Conservation (phyloP, 345 rosid species). For the Moricandia arvensis region DNA sequence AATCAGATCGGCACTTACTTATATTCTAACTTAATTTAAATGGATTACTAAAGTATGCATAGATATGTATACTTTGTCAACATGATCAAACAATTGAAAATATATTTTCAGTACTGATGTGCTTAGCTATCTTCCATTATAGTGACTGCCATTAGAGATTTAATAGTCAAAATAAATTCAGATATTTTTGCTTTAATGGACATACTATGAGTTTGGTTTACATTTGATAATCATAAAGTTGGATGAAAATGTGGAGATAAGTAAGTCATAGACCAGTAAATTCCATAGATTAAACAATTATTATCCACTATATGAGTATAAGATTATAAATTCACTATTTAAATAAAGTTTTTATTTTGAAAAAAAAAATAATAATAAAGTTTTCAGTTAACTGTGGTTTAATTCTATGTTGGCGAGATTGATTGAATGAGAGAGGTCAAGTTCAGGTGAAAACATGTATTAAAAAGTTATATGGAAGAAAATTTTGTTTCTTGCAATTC, state of each 20-base stretch:
- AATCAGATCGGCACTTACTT: conserved; percentile 20
- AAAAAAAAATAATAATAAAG: no score
- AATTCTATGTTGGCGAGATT: neutral
- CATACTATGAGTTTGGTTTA: no score
- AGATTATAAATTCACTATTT: neutral
- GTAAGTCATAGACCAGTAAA: neutral
- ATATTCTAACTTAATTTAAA: conserved; percentile 6
- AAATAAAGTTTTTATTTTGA: neutral
- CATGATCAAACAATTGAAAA: conserved; percentile 1
- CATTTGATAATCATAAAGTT: neutral
- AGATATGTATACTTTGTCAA: neutral
- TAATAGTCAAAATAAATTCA: neutral
- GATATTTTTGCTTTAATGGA: neutral
- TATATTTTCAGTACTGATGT: neutral
- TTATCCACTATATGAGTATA: neutral
- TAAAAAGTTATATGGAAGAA: neutral
- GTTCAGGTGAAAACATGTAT: neutral
- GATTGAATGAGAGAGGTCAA: neutral
- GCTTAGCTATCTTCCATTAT: conserved; percentile 29
- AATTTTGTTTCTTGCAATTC: neutral
- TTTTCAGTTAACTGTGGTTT: neutral
- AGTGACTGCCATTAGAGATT: neutral
- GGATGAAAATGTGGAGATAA: neutral
- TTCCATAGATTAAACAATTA: neutral
- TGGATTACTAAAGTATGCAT: neutral